Base-by-base conservation (phyloP, 1,284 basidiomycete species). In the Mycena sp. region DNA sequence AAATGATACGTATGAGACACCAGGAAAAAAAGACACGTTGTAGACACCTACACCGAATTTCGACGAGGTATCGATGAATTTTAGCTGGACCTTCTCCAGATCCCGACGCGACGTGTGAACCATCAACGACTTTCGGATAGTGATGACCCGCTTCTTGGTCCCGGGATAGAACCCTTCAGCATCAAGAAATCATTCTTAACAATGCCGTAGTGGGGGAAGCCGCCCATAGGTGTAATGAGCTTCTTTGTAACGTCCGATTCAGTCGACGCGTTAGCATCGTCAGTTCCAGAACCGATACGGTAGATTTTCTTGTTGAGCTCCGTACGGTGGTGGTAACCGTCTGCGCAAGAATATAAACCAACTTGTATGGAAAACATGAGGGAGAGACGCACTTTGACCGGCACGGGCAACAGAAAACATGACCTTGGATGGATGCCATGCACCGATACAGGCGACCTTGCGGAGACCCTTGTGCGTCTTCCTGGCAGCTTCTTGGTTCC, bases 361-460 rank as follows among this genome's bases (percentile, higher is more conserved):
- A 41, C 62, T 38, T 11, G 43, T 29, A 38, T 19, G 37, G 40
- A 54, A 21, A 38, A 3, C 41, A 45, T 23, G 26, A 48, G 30
- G 46, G 25, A 16, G 16, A 48, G 46, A 81, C 91, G 66, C 74
- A 94, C 92, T 93, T 91, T 99, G 97, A 95, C 98, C 98, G 71
- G 98, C 96, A 87, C 98, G 97, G 65, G 96, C 97, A 72, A 99
- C 98, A 51, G 96, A 98, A 91, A 95, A 99, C 96, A 99, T 99
- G 88, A 98, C 96, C 83, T 96, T 97, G 70, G 94, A 93, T 76
- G 95, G 96, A 88, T 98, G 96, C 96, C 96, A 98, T 77, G 96
- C 96, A 86, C 97, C 97, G 76, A 99, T 99, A 92, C 98, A 99
- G 78, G 97, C 97, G 72, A 98, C 96, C 85, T 99, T 98, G 80